phyloP scores from a whole-genome alignment of 2,329 filamentous ascomycete genomes.

The Ampelomyces quisqualis region DNA sequence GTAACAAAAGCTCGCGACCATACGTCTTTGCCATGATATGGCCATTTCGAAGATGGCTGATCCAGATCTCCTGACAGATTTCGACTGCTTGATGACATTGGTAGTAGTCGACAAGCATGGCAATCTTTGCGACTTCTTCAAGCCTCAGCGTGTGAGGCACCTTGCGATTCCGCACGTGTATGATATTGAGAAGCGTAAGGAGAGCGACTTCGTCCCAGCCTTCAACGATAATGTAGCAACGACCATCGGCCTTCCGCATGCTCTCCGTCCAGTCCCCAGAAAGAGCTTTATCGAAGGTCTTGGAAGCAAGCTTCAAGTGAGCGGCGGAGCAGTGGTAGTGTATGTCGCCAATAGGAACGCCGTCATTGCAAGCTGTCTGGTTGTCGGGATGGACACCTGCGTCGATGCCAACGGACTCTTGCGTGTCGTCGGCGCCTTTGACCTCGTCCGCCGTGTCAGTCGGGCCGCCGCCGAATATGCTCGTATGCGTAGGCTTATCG shows the following conservation, averaged over 20 bases:
- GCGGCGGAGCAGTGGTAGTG: neutral
- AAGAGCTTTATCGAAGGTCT: neutral
- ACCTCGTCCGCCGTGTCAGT: no score
- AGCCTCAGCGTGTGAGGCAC: slow-evolving; percentile 40
- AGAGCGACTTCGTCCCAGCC: slow-evolving; percentile 44
- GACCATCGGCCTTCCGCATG: neutral
- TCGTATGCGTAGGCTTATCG: no score
- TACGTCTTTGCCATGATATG: no score
- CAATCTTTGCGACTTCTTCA: slow-evolving; percentile 49
- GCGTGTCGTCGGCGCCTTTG: neutral
- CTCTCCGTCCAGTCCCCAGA: neutral
- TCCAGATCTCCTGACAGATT: no score
- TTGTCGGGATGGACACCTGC: neutral
- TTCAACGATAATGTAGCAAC: slow-evolving; percentile 2
- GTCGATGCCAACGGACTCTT: neutral
- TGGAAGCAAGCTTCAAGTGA: neutral
- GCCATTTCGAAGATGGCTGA: no score
- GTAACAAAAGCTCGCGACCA: no score
- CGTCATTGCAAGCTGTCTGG: neutral
- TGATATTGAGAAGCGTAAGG: slow-evolving; percentile 47
- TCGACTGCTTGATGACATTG: no score
- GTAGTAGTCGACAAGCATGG: slow-evolving; percentile 48
- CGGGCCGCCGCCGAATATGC: no score
- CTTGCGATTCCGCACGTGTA: slow-evolving; percentile 47
- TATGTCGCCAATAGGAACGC: neutral